Evolutionary conservation across 2,329 filamentous ascomycete genomes (phyloP), one percentile per base, ranked within the genome.

Genomic region (Penicillium sp.): DNA sequence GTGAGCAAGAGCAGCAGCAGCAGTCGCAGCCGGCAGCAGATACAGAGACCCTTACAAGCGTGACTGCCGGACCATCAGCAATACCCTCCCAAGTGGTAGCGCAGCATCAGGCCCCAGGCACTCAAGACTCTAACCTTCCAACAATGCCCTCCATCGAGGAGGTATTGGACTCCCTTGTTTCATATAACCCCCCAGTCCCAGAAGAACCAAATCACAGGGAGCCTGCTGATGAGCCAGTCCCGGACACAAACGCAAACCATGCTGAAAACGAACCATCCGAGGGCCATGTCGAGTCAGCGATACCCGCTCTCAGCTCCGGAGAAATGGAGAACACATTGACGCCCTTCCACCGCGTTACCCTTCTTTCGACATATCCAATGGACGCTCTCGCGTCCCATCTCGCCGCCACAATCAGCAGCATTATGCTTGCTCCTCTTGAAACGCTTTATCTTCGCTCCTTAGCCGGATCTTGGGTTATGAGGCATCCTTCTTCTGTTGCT

Each of bases 301-400:
- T 59, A 34, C 55, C 56, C 13, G 54, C 60, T 18, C 58, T 53
- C 6, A 46, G 49, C 25, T 52, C 57, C 27, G 54, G 52, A 28
- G 57, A 39, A 51, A n/a, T 48, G 22, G 14, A 35, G 14, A 53
- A 38, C 34, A 41, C 49, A 13, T 43, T 49, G 13, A 41, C 58
- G 27, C 52, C 55, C 9, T 57, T 66, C 18, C 71, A 72, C 54
- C 65, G 71, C 38, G 66, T 75, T 13, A 75, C 71, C 3, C 67
- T 73, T 13, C 68, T 75, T 22, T 74, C 71, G 3, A 67, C 67
- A 8, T 67, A 71, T 29, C 69, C 71, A 4, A 67, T 69, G 10
- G 71, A 74, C 54, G 69, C 71, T 7, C 63, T 75, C 22, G 66
- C 72, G 16, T 72, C 69, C 4, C 70, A 74, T 40, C 57, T 74